Base-by-base conservation (phyloP, 2,329 filamentous ascomycete genomes). In the Septoria petroselini region DNA sequence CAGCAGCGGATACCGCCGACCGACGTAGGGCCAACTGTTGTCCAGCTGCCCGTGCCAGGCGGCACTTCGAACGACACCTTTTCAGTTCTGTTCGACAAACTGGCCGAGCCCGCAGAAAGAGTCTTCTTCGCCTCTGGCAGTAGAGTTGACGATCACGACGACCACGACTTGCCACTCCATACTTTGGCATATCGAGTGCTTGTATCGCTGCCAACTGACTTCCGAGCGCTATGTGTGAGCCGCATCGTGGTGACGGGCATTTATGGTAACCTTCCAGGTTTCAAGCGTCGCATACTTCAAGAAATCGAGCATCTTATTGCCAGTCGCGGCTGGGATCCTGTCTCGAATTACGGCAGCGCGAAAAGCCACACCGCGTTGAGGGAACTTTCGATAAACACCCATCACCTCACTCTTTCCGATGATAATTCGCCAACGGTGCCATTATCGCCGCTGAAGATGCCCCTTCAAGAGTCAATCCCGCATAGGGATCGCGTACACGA, bases 191-290 rank as follows among this genome's bases (percentile, higher is more conserved):
- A 95, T 69, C 79, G 81, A 45, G 79, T 83, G 30, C 77, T 98
- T 1, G 75, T 94, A 1, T 77, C 81, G 6, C 75, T 96, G 1
- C 87, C 90, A 0, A 72, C 91, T 3, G 93, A 98, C 68, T 83
- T 91, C 3, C 83, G 93, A 18, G 84, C 86, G 1, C 71, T 85
- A 3, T 96, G 91, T 68, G 93, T 96, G 83, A 84, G 90, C 1
- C 86, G 91, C 31, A 86, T 97, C 38, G 75, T 95, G 12, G 86
- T 98, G 63, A 85, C 85, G 0, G 93, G 93, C 25, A 89, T 89
- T 2, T 86, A 86, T 40, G 83, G 89, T 4, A 79, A 79, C 19
- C 82, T 96, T 7, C 79, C 91, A 0, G 93, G 93, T 1, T 72
- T 98, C 19, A 89, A 88, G 58, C 76, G 78, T 18, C 82, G 91